phyloP scores from a whole-genome alignment of 805 yeast species.

The Kodamaea restingae region DNA sequence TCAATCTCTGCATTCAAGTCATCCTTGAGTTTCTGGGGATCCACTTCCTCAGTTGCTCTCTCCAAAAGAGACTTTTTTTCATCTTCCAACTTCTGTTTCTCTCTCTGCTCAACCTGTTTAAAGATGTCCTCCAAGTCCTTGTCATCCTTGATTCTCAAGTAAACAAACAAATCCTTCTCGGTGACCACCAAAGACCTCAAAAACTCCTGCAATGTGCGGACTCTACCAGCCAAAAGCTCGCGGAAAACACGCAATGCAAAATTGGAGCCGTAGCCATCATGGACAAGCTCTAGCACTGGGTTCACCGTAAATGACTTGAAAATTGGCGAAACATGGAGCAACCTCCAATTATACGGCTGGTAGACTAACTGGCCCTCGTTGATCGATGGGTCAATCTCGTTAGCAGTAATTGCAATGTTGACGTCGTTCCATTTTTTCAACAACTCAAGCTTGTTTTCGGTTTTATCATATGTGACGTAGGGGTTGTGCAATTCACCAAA shows the following conservation, averaged over 20 bases:
- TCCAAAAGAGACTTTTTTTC: neutral
- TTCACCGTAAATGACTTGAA: conserved; percentile 18
- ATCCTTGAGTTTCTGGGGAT: conserved; percentile 8
- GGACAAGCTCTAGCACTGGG: conserved; percentile 14
- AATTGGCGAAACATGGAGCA: conserved; percentile 19
- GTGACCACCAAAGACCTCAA: conserved; percentile 18
- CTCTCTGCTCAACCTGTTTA: conserved; percentile 1
- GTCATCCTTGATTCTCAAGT: conserved; percentile 21
- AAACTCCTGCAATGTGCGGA: conserved; percentile 7
- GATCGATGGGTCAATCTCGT: conserved; percentile 12
- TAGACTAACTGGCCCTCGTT: conserved; percentile 8
- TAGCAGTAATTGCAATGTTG: conserved; percentile 27
- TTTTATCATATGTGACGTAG: conserved; percentile 61
- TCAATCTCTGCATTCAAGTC: conserved; percentile 12
- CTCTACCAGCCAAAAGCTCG: conserved; percentile 5
- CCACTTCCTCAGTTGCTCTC: conserved; percentile 6
- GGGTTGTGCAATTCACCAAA: conserved; percentile 58
- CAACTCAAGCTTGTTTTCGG: conserved; percentile 50
- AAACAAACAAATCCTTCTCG: conserved; percentile 25
- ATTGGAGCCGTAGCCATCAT: conserved; percentile 8
- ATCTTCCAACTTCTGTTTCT: too few species aligned
- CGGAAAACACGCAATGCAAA: conserved; percentile 4
- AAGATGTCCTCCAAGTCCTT: conserved; percentile 8
- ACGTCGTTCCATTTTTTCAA: conserved; percentile 26
- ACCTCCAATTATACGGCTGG: conserved; percentile 19